Conservation (phyloP, 2,329 filamentous ascomycete genomes). For the Arthroderma sp. region DNA sequence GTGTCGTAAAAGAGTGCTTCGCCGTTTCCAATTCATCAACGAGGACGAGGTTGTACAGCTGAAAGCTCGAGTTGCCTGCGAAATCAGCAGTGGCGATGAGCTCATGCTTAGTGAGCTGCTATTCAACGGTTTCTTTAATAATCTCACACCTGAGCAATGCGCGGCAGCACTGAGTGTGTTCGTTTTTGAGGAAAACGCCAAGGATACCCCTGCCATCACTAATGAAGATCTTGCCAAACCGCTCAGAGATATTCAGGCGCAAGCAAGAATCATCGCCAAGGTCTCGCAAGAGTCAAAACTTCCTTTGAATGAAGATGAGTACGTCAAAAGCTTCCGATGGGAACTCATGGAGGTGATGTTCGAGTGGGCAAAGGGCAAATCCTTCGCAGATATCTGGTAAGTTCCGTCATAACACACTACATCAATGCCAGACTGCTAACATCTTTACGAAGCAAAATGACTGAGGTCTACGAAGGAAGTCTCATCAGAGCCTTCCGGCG, state of each 20-base stretch:
- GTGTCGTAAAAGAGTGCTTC: slow-evolving; percentile 85
- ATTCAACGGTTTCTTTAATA: slow-evolving; percentile 97
- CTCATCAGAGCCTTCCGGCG: slow-evolving; percentile 92
- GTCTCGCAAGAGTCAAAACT: slow-evolving; percentile 92
- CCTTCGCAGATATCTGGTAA: slow-evolving; percentile 91
- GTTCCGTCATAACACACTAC: slow-evolving; percentile 28
- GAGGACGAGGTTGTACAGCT: slow-evolving; percentile 90
- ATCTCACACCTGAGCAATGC: slow-evolving; percentile 74
- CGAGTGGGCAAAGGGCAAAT: slow-evolving; percentile 78
- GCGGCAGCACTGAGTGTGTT: slow-evolving; percentile 84
- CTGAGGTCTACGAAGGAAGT: slow-evolving; percentile 92
- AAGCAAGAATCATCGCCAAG: slow-evolving; percentile 81
- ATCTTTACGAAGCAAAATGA: slow-evolving; percentile 69
- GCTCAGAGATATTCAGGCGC: slow-evolving; percentile 71
- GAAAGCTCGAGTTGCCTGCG: slow-evolving; percentile 93
- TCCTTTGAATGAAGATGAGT: slow-evolving; percentile 87
- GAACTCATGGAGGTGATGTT: slow-evolving; percentile 95
- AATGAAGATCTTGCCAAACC: slow-evolving; percentile 73
- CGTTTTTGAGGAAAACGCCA: slow-evolving; percentile 93
- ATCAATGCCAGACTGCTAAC: slow-evolving; percentile 8
- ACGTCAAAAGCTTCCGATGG: slow-evolving; percentile 77
- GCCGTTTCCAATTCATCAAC: slow-evolving; percentile 89
- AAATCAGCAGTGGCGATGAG: slow-evolving; percentile 95
- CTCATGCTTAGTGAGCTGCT: slow-evolving; percentile 83
- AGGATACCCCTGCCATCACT: slow-evolving; percentile 57